phyloP scores from a whole-genome alignment of 1,284 basidiomycete species.

The Inonotus obliquus region DNA sequence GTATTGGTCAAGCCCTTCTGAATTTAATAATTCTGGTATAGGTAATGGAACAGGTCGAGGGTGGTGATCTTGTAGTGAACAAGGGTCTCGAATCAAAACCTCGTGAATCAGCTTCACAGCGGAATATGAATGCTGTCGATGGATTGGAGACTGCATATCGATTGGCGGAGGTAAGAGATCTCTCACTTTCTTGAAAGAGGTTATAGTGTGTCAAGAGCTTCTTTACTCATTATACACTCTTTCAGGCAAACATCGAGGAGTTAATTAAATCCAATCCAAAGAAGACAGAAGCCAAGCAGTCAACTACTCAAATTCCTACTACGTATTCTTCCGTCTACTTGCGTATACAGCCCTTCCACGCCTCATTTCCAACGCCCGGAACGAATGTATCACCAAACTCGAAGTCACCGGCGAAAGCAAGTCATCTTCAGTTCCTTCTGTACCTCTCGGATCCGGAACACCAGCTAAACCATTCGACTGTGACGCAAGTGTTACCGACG shows the following conservation, averaged over 20 bases:
- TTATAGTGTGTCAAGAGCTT: background rate
- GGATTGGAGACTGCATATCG: slow-evolving; percentile 82
- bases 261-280: slow-evolving; percentile 59
- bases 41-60: slow-evolving; percentile 93
- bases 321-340: slow-evolving; percentile 91
- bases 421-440: slow-evolving; percentile 81
- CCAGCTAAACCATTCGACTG: slow-evolving; percentile 66
- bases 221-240: slow-evolving; percentile 6
- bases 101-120: slow-evolving; percentile 43
- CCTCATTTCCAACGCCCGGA: slow-evolving; percentile 44
- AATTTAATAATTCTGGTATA: slow-evolving; percentile 28
- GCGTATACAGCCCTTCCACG: slow-evolving; percentile 86
- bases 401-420: slow-evolving; percentile 29
- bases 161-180: slow-evolving; percentile 59
- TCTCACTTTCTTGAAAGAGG: background rate
- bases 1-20: background rate
- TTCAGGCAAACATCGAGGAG: slow-evolving; percentile 74
- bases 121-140: slow-evolving; percentile 81
- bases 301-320: slow-evolving; percentile 62
- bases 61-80: slow-evolving; percentile 87
- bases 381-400: slow-evolving; percentile 12
- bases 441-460: slow-evolving; percentile 81
- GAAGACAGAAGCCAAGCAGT: slow-evolving; percentile 33
- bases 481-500: slow-evolving; percentile 77
- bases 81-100: slow-evolving; percentile 72